Conservation (phyloP, 1,284 basidiomycete genomes). For the Athelia sp. region DNA sequence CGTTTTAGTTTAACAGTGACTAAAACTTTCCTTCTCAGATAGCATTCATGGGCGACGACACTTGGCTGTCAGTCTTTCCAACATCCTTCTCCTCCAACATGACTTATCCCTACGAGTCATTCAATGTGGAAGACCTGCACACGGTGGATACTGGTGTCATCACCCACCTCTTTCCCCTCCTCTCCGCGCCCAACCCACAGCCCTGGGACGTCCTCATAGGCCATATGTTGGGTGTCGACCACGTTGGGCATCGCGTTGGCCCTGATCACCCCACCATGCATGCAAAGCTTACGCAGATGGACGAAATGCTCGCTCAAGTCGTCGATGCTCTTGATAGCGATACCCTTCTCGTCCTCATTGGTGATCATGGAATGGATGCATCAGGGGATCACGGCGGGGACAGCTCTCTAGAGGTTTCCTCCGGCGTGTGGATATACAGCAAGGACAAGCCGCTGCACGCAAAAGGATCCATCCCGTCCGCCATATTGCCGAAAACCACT, state of each 20-base stretch:
- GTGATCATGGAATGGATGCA: conserved; percentile 97
- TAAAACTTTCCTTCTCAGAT: conserved; percentile 30
- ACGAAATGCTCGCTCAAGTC: conserved; percentile 69
- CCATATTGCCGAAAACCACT: conserved; percentile 44
- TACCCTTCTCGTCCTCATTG: conserved; percentile 87
- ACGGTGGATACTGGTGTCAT: conserved; percentile 93
- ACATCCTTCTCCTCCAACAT: conserved; percentile 66
- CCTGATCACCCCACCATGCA: conserved; percentile 87
- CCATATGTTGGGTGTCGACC: conserved; percentile 97
- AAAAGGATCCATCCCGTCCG: conserved; percentile 34
- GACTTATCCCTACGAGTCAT: conserved; percentile 88
- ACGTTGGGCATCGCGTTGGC: conserved; percentile 93
- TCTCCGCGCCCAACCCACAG: conserved; percentile 41
- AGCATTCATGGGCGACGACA: conserved; percentile 95
- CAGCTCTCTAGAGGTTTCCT: conserved; percentile 78
- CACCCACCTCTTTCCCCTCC: conserved; percentile 76
- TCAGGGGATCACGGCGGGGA: conserved; percentile 97
- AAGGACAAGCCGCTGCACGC: conserved; percentile 46
- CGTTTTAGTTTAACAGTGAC: not conserved
- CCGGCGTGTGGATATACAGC: conserved; percentile 92
- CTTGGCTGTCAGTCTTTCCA: conserved; percentile 91
- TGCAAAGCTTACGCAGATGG: conserved; percentile 84
- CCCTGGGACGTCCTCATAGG: conserved; percentile 87
- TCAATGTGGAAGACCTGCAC: conserved; percentile 98
- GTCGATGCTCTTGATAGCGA: conserved; percentile 72